A percentile compares a stretch with the other conserved stretches of the same genome.
phyloP scores from a whole-genome alignment of 2,329 filamentous ascomycete genomes.

The Cadophora gregata region DNA sequence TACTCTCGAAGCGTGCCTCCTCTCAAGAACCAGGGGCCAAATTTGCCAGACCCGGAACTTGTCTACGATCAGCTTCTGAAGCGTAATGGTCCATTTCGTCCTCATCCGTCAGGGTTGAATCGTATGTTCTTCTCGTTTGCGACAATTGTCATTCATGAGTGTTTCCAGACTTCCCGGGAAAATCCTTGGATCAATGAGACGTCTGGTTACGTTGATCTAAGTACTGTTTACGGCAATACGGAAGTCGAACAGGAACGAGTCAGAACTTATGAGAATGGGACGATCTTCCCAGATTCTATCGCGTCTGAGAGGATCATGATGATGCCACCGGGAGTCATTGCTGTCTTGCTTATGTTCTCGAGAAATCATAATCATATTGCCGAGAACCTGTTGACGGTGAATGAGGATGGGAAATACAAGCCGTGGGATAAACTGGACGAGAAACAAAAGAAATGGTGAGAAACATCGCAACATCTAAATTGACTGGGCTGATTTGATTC shows the following conservation, averaged over 20 bases:
- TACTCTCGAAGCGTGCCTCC: slow-evolving; percentile 53
- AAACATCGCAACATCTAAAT: not conserved
- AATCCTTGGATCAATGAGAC: slow-evolving; percentile 53
- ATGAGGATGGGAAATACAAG: slow-evolving; percentile 52
- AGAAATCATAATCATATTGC: slow-evolving; percentile 54
- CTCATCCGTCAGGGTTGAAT: slow-evolving; percentile 53
- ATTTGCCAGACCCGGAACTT: slow-evolving; percentile 54
- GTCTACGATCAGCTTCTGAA: slow-evolving; percentile 53
- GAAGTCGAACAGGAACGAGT: slow-evolving; percentile 50
- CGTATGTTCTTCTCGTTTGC: slow-evolving; percentile 55
- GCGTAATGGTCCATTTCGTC: slow-evolving; percentile 48
- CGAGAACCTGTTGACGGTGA: slow-evolving; percentile 48
- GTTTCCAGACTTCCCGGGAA: slow-evolving; percentile 50
- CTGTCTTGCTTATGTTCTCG: slow-evolving; percentile 51
- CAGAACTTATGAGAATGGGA: slow-evolving; percentile 51
- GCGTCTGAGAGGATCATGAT: slow-evolving; percentile 54
- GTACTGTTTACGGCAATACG: slow-evolving; percentile 53
- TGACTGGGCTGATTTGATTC: not conserved
- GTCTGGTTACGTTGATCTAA: slow-evolving; percentile 54
- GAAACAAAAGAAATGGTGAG: slow-evolving; percentile 48
- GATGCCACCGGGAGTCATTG: slow-evolving; percentile 54
- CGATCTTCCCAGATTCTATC: slow-evolving; percentile 51
- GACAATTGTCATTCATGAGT: slow-evolving; percentile 55
- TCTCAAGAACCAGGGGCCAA: slow-evolving; percentile 55
- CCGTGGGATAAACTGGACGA: slow-evolving; percentile 48